A percentile compares a stretch with the other conserved stretches of the same genome.
These are phyloP conservation scores for Hyaloscypha variabilis DNA, from an alignment of 495 filamentous ascomycete genomes.

Conservation along the genomic window DNA sequence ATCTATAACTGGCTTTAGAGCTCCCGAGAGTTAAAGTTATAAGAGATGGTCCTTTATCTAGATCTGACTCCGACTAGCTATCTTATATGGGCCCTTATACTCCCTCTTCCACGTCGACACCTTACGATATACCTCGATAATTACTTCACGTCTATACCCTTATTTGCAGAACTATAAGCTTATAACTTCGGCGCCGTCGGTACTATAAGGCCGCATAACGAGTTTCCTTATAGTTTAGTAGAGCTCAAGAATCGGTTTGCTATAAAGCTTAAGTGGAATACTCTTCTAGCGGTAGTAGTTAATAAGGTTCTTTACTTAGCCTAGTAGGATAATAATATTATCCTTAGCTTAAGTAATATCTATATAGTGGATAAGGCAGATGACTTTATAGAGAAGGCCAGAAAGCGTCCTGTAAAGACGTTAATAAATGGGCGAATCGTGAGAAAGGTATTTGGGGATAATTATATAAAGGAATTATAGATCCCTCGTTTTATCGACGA, in stretches of 20 bases:
- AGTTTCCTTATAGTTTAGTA: constrained; percentile 6
- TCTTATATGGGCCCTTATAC: not conserved
- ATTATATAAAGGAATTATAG: too few relatives aligned
- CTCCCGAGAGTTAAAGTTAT: constrained; percentile 5
- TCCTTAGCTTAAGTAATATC: not conserved
- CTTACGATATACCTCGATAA: not conserved
- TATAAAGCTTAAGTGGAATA: constrained; percentile 25
- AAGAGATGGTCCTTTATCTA: too few relatives aligned
- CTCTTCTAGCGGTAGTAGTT: constrained; percentile 15
- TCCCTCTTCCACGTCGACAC: too few relatives aligned
- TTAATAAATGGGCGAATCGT: too few relatives aligned
- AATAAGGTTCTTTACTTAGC: too few relatives aligned
- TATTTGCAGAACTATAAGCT: not conserved
- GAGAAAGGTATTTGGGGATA: too few relatives aligned
- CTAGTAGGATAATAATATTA: constrained; percentile 6
- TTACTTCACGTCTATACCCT: not conserved
- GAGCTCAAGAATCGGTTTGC: constrained; percentile 9
- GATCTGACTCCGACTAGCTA: too few relatives aligned
- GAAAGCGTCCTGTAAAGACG: not conserved
- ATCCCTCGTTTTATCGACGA: constrained; percentile 30
- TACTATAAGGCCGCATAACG: constrained; percentile 16
- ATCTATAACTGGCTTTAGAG: constrained; percentile 15
- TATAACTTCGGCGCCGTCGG: constrained; percentile 4
- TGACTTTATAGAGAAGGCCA: not conserved
- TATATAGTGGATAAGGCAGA: not conserved